Base-by-base conservation (phyloP, 148 eudicot genomes). In the Nepenthes gracilis region DNA sequence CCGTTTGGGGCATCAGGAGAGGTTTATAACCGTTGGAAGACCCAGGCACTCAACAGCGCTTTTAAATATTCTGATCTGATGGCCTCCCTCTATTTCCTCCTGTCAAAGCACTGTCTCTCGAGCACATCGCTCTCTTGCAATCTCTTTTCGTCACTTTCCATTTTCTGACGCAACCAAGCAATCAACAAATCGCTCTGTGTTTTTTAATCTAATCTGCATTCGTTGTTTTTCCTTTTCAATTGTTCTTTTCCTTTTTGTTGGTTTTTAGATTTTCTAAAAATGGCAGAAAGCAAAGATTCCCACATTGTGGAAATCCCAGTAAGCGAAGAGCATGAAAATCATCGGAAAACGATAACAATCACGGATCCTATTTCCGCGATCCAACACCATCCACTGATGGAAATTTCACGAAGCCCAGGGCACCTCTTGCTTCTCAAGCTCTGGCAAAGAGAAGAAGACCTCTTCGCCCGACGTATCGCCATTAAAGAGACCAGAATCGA, bases 381-480 rank as follows among this genome's bases (percentile, higher is more conserved):
- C 51, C 79, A 85, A 38, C 73, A 84, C 70, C 97, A 90, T 75
- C 97, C 97, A 7, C 40, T 86, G 58, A 76, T 70, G 77, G 97
- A 90, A 70, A 90, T 90, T 56, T 90, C 97, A 1, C 60, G 70
- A 45, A 82, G 78, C 62, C 90, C 90, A 9, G 97, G 97, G 50
- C 97, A 90, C 60, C 83, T 90, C 47, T 67, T 90, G 40, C 87
- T 90, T 36, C 79, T 90, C 50, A 90, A 90, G 83, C 89, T 90
- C 4, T 87, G 83, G 85, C 97, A 90, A 61, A 67, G 97, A 68
- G 87, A 90, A 52, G 95, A 90, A 55, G 73, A 79, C 47, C 77
- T 83, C 56, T 78, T 69, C 35, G 74, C 78, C 45, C 73, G 71
- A 1, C 57, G 80, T 35, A 79, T 83, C 60, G 14, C 82, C 2